Evolutionary conservation across 2,329 filamentous ascomycete species (phyloP).

Genomic region (Fusarium continuum): DNA sequence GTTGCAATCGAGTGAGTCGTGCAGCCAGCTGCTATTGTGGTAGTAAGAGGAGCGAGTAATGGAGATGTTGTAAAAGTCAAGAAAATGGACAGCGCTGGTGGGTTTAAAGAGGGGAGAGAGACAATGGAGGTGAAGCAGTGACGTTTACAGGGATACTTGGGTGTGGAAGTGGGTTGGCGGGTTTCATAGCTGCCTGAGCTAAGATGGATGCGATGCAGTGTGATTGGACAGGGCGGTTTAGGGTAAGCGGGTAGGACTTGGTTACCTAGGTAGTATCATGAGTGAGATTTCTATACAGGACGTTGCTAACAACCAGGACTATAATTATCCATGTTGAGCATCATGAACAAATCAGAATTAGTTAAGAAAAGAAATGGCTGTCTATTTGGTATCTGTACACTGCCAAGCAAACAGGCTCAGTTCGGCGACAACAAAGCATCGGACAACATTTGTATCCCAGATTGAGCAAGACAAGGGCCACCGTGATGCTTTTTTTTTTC

Average conservation of each 20-base stretch:
- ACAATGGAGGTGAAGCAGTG: conserved; percentile 35
- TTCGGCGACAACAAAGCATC: conserved; percentile 1
- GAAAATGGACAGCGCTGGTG: conserved; percentile 4
- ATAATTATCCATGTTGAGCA: background rate
- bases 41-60: background rate
- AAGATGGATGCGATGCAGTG: conserved; percentile 28
- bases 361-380: background rate
- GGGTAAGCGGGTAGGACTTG: conserved; percentile 21
- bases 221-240: conserved; percentile 11
- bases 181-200: conserved; percentile 43
- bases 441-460: background rate
- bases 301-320: too few species aligned
- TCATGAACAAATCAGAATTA: background rate
- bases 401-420: background rate
- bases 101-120: conserved; percentile 23
- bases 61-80: background rate
- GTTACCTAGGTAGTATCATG: too few species aligned
- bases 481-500: background rate
- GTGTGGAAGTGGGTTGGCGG: conserved; percentile 19
- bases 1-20: background rate
- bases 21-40: conserved; percentile 31
- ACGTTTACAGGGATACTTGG: conserved; percentile 37
- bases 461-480: background rate
- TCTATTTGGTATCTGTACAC: conserved; percentile 31
- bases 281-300: too few species aligned